These are phyloP conservation scores for Microglena sp. DNA, from an alignment of 139 green algal species.

Conservation along the genomic window DNA sequence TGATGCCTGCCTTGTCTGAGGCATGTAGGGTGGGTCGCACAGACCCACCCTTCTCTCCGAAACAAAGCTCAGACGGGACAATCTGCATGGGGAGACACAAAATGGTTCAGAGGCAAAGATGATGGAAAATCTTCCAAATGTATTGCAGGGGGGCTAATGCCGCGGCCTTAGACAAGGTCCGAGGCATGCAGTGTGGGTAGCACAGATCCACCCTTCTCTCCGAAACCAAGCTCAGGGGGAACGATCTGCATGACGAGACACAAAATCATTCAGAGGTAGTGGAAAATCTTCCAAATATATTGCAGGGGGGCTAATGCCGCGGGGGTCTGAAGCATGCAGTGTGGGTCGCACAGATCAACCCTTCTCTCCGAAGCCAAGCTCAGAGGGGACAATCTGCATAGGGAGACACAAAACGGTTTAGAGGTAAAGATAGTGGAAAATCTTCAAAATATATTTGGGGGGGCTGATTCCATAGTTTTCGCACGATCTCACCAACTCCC, in stretches of 20 bases:
- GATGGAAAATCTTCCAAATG: not conserved
- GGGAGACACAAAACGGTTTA: not conserved
- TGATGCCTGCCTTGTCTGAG: slow-evolving; percentile 57
- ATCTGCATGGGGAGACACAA: not conserved
- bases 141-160: not conserved
- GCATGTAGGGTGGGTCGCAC: slow-evolving; percentile 63
- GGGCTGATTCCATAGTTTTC: not conserved
- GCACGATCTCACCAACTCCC: slow-evolving; percentile 3
- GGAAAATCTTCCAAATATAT: no score
- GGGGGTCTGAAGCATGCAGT: slow-evolving; percentile 64
- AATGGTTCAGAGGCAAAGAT: not conserved
- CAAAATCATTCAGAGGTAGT: no score
- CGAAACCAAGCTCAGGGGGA: not conserved
- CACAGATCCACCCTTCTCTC: no score
- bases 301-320: slow-evolving; percentile 50
- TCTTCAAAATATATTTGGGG: not conserved
- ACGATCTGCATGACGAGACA: no score
- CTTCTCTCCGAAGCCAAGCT: slow-evolving; percentile 60
- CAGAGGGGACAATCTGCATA: slow-evolving; percentile 45
- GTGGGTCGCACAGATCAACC: slow-evolving; percentile 57
- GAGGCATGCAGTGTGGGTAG: no score
- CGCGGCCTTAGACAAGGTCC: no score
- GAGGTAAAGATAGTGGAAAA: not conserved
- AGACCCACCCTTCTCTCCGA: slow-evolving; percentile 56
- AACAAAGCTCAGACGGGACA: slow-evolving; percentile 62